A percentile compares a stretch with the other conserved stretches of the same genome.
These are phyloP conservation scores for Fimicolochytrium jonesii DNA, from an alignment of 192 early-diverging fungal species.

Conservation along the genomic window DNA sequence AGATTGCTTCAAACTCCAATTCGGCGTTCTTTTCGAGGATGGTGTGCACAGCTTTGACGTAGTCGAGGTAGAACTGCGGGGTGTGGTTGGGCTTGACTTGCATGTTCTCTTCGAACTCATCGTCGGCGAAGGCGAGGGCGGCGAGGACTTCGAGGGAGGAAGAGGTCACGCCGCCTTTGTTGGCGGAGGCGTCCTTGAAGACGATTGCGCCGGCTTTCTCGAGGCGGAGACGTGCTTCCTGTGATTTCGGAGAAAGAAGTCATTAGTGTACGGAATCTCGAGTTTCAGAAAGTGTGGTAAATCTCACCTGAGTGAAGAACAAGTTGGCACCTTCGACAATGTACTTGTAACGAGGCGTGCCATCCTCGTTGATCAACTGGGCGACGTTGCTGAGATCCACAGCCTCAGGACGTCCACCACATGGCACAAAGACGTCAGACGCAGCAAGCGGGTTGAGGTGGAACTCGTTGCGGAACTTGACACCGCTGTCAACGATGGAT, in stretches of 20 bases:
- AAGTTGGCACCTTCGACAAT: slow-evolving; percentile 99
- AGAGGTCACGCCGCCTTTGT: slow-evolving; percentile 99
- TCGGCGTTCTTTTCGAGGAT: slow-evolving; percentile 94
- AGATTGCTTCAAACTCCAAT: slow-evolving; percentile 92
- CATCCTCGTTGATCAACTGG: slow-evolving; percentile 70
- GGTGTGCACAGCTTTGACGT: slow-evolving; percentile 86
- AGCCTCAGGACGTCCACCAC: slow-evolving; percentile 96
- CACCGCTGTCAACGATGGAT: slow-evolving; percentile 77
- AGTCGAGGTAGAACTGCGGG: slow-evolving; percentile 83
- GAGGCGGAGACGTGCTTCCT: slow-evolving; percentile 89
- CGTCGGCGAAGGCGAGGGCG: slow-evolving; percentile 89
- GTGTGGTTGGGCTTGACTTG: slow-evolving; percentile 70
- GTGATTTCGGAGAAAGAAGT: too few species aligned
- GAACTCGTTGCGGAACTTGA: slow-evolving; percentile 97
- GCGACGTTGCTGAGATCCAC: slow-evolving; percentile 90
- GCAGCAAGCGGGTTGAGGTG: slow-evolving; percentile 77
- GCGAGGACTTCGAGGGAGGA: slow-evolving; percentile 97
- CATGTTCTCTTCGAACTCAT: slow-evolving; percentile 88
- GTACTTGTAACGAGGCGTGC: slow-evolving; percentile 93
- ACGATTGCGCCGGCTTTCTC: slow-evolving; percentile 92
- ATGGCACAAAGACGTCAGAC: slow-evolving; percentile 95
- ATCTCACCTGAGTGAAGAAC: slow-evolving; percentile 87
- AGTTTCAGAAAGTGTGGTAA: too few species aligned
- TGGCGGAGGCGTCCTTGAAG: slow-evolving; percentile 99
- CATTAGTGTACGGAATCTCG: too few species aligned